These are phyloP conservation scores for Trichoderma gamsii DNA, from an alignment of 495 filamentous ascomycete species.

Conservation along the genomic window DNA sequence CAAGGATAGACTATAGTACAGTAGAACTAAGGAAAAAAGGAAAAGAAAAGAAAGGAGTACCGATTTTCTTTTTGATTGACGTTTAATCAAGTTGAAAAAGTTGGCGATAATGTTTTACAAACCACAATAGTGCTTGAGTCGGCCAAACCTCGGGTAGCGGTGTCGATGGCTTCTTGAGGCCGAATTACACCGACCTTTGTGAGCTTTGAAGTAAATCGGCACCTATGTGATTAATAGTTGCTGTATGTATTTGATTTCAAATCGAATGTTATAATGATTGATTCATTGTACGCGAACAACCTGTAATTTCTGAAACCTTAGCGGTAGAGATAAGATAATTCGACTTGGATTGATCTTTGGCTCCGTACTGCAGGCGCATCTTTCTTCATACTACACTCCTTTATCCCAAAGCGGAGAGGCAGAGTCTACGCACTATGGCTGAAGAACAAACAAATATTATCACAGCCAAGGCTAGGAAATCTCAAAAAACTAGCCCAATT, in stretches of 20 bases:
- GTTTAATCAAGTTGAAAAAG: not conserved
- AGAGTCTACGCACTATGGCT: not conserved
- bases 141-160: conserved; percentile 3
- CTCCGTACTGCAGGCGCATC: not conserved
- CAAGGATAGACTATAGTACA: not conserved
- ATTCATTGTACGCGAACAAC: not conserved
- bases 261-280: not conserved
- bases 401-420: too few relatives aligned
- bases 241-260: not conserved
- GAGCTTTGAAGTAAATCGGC: not conserved
- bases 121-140: not conserved
- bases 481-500: conserved; percentile 21
- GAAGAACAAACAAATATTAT: not conserved
- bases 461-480: not conserved
- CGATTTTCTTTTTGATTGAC: too few relatives aligned
- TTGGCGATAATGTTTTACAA: not conserved
- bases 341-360: not conserved
- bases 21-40: not conserved
- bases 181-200: not conserved
- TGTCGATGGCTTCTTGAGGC: not conserved
- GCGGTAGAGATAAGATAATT: too few relatives aligned
- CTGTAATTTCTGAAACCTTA: not conserved
- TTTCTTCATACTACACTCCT: too few relatives aligned
- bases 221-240: not conserved
- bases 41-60: not conserved